These are phyloP conservation scores for Microdochium nivale DNA, from an alignment of 2,329 filamentous ascomycete species.

Conservation along the genomic window DNA sequence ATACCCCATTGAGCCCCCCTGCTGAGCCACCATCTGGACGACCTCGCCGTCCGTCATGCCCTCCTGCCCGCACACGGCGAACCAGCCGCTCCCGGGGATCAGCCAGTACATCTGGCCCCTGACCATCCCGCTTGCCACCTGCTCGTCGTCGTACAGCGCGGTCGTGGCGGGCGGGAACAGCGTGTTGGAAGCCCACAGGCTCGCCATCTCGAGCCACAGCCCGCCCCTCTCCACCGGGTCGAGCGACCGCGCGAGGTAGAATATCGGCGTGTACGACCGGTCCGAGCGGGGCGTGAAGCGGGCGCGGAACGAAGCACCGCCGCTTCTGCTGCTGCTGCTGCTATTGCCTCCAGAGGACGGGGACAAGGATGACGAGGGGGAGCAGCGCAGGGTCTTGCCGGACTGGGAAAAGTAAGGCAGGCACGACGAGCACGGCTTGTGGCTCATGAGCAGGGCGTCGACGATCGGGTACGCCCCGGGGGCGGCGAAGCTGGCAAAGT, in stretches of 20 bases:
- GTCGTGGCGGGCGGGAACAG: conserved; percentile 1
- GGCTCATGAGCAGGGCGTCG: conserved; percentile 16
- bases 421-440: conserved; percentile 18
- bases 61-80: conserved; percentile 19
- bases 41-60: conserved; percentile 19
- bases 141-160: conserved; percentile 3
- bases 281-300: conserved; percentile 20
- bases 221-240: conserved; percentile 8
- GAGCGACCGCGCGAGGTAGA: conserved; percentile 16
- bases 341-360: neutral
- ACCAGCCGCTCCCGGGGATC: conserved; percentile 17
- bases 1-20: conserved; percentile 14
- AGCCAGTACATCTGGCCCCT: conserved; percentile 18
- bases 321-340: neutral
- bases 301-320: conserved; percentile 12
- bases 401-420: conserved; percentile 15
- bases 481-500: conserved; percentile 19
- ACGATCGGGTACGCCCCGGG: conserved; percentile 20
- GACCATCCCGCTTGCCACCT: conserved; percentile 3
- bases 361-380: neutral
- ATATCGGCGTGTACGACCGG: conserved; percentile 18
- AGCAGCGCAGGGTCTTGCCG: conserved; percentile 14
- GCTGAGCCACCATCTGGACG: conserved; percentile 15
- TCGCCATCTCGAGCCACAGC: conserved; percentile 16
- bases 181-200: conserved; percentile 15